Evolutionary conservation across 176 grass and related monocot species (phyloP), one percentile per base, ranked within the genome.

Genomic region (Metroxylon sagu): DNA sequence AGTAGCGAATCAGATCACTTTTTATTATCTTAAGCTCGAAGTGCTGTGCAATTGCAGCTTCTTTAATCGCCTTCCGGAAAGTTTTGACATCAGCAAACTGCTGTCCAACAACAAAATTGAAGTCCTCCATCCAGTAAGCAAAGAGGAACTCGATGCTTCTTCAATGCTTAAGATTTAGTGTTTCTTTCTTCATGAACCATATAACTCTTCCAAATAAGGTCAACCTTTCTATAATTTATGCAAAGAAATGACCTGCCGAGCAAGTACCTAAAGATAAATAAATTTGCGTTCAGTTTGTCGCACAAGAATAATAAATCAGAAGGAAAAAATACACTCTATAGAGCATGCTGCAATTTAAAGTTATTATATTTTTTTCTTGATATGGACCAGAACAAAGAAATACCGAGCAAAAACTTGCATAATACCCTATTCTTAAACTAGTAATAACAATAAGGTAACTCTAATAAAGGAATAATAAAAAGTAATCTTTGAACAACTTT

Each of bases 1-100:
- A 73, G 51, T 73, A 73, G 29, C 59, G 50, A 25, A 73, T 63
- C 59, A 73, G 50, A 25, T 73, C 70, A 18, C 70, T 73, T 59
- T 73, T 73, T 54, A 73, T 73, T 14, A 73, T 54, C 49, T 73
- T 73, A 26, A 73, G 70, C 29, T 73, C 70, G 63, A 73, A 73
- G 23, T 73, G 70, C 14, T 73, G 70, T 53, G 70, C 59, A 48
- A 73, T 73, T 18, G 70, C 70, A 62, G 59, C 70, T 53, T 73
- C 70, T 73, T 73, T 73, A 54, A 73, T 54, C 5, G 70, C 70
- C 29, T 63, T 73, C 23, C 59, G 60, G 39, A 73, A 73, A 54
- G 70, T 52, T n/a, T 73, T 73, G 50, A 73, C 70, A 63, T 73
- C 59, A 48, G 59, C 14, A n/a, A 73, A 73, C 28, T 73, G 70